Base-by-base conservation (phyloP, 371 early-diverging fungal genomes). In the Capniomyces stellatus region DNA sequence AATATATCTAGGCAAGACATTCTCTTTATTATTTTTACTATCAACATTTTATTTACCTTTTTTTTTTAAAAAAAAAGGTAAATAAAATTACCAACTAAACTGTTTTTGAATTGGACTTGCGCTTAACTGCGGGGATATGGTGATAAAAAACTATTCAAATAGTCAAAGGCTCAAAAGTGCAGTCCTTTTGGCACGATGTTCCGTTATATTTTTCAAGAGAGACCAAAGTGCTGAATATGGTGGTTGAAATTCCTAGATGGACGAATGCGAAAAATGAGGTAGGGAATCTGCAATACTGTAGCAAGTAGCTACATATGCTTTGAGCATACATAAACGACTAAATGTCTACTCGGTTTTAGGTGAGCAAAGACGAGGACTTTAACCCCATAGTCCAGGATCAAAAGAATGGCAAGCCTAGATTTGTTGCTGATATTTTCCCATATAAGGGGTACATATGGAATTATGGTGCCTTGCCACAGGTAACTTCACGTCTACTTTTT, bases 391-490 rank as follows among this genome's bases (percentile, higher is more conserved):
- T 84, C 72, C 98, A 98, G 71, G 99, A 99, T 67, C 66, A 80
- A 31, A 98, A 98, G 75, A 98, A 99, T 66, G 92, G 89, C 58
- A 87, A 87, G 65, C 81, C 89, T 51, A 81, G 99, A 59, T 98
- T 82, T 71, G 96, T 98, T 27, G 76, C 86, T 56, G 97, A 98
- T 71, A 82, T 92, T 61, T 98, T 97, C 78, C 98, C 99, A 21
- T 87, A 89, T 79, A 89, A 94, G 60, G 99, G 99, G 21, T 99
- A 98, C 75, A 88, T 92, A 61, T 98, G 97, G 98, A 99, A 99
- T 77, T 98, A 98, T 69, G 99, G 99, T 58, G 93, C 94, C 28
- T 72, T 98, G 56, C 98, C 98, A 47, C 87, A 87, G 78, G 49
- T 28, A 49, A 4, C 21, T 27, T 46, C 21, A 10, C 12, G 6